Conservation (phyloP, 306 rosid genomes). For the Corylus heterophylla region DNA sequence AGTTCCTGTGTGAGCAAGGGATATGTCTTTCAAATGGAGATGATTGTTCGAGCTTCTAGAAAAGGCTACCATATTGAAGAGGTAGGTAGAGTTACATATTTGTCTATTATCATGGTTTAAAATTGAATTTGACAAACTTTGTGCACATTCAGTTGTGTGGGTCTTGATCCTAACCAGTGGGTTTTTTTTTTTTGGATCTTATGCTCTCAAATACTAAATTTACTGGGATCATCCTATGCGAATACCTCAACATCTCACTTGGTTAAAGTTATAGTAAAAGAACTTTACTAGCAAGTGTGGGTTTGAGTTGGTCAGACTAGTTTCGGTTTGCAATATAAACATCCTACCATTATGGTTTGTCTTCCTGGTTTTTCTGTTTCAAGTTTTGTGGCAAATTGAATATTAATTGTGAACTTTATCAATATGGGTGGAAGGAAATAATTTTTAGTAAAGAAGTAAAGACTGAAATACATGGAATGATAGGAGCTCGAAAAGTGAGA, state of each 20-base stretch:
- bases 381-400: neutral
- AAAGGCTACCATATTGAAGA: slow-evolving; percentile 89
- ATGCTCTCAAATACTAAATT: neutral
- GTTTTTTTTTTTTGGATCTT: neutral
- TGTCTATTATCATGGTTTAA: slow-evolving; percentile 6
- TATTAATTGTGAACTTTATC: neutral
- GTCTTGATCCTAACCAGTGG: neutral
- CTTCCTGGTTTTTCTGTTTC: neutral
- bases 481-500: neutral
- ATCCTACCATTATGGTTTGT: neutral
- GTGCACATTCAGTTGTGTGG: neutral
- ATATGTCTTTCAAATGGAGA: slow-evolving; percentile 98
- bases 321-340: neutral
- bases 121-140: slow-evolving; percentile 9
- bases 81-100: slow-evolving; percentile 67
- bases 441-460: neutral
- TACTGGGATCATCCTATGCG: neutral
- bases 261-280: neutral
- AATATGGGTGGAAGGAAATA: neutral
- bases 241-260: neutral
- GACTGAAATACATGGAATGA: neutral
- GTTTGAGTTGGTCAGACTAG: neutral
- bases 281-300: neutral
- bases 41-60: slow-evolving; percentile 96
- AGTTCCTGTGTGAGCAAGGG: slow-evolving; percentile 93